Conservation (phyloP, 306 rosid genomes). For the Ormosia emarginata region DNA sequence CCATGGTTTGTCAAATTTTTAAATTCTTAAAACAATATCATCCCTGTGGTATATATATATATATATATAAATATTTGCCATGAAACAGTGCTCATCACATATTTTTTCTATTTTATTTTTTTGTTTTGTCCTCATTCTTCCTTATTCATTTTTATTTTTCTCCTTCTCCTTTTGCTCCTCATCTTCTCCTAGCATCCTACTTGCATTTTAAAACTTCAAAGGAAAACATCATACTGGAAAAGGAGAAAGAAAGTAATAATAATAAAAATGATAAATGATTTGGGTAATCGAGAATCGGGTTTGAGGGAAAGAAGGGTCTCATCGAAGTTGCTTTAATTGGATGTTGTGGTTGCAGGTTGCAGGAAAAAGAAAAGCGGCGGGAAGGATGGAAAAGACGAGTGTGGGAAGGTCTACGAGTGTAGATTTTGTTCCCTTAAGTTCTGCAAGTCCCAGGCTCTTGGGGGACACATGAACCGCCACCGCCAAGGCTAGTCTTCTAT, state of each 20-base stretch:
- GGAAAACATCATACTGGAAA: not conserved
- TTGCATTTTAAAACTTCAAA: not conserved
- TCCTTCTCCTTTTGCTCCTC: not conserved
- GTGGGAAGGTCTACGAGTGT: constrained; percentile 93
- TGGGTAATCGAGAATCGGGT: constrained; percentile 27
- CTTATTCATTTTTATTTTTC: not conserved
- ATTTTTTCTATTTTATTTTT: not conserved
- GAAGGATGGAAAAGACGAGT: constrained; percentile 75
- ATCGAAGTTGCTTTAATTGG: constrained; percentile 38
- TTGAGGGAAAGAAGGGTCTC: constrained; percentile 30
- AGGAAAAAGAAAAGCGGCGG: constrained; percentile 88
- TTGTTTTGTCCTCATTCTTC: not conserved
- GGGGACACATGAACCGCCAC: constrained; percentile 99
- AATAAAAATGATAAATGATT: not conserved
- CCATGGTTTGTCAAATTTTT: not conserved
- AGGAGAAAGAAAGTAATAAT: not conserved
- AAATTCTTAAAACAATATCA: not conserved
- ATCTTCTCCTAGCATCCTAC: not conserved
- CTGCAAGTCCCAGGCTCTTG: constrained; percentile 99
- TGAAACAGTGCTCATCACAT: constrained; percentile 13
- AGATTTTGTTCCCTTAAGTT: constrained; percentile 99
- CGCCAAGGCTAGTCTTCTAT: constrained; percentile 77
- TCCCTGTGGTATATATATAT: not conserved
- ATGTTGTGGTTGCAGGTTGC: constrained; percentile 51
- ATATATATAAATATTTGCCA: too few relatives aligned